These are phyloP conservation scores for Themeda triandra DNA, from an alignment of 176 grass and related monocot species.

Conservation along the genomic window DNA sequence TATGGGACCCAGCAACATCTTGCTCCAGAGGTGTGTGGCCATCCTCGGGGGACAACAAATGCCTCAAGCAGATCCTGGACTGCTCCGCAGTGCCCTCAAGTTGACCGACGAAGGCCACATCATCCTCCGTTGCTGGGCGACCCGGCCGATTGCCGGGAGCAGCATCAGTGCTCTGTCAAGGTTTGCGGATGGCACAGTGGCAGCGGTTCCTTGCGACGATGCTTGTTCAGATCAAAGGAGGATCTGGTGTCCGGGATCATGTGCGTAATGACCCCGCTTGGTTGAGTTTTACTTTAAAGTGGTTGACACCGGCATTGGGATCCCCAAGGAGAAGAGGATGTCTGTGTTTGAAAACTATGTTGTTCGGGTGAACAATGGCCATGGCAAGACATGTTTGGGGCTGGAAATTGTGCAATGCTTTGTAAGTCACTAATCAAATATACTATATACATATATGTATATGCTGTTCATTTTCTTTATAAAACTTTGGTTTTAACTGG, in stretches of 20 bases:
- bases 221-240: neutral
- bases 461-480: no score
- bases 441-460: no score
- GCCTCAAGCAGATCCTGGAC: conserved; percentile 68
- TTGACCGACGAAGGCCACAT: conserved; percentile 56
- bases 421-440: conserved; percentile 29
- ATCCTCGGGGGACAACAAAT: conserved; percentile 50
- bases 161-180: conserved; percentile 13
- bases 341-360: conserved; percentile 89
- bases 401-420: conserved; percentile 90
- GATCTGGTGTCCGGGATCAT: neutral
- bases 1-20: conserved; percentile 78
- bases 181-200: neutral
- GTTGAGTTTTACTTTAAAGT: conserved; percentile 69
- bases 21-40: conserved; percentile 21
- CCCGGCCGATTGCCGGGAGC: conserved; percentile 21
- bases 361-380: conserved; percentile 68
- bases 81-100: conserved; percentile 72
- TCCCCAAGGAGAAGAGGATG: conserved; percentile 59
- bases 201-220: neutral
- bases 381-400: conserved; percentile 64
- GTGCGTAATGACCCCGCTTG: conserved; percentile 15
- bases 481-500: no score
- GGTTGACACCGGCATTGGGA: conserved; percentile 64
- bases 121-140: conserved; percentile 59